A percentile compares a stretch with the other conserved stretches of the same genome.
These are phyloP conservation scores for Vanrija pseudolonga DNA, from an alignment of 1,284 basidiomycete genomes.

Conservation along the genomic window DNA sequence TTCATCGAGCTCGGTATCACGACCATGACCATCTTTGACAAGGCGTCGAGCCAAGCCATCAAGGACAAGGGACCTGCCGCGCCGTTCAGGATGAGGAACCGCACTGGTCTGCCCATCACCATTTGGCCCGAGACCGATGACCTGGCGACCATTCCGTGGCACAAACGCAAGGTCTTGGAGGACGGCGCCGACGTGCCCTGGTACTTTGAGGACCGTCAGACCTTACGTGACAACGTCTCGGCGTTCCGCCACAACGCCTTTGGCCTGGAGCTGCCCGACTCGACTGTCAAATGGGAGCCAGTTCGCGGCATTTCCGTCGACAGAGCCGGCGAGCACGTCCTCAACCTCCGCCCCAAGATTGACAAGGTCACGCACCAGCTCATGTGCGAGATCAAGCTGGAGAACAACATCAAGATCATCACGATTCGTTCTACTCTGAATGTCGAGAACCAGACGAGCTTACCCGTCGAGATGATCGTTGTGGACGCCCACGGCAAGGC, in stretches of 20 bases:
- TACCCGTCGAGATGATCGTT: slow-evolving; percentile 88
- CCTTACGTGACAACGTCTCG: slow-evolving; percentile 85
- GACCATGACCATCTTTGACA: slow-evolving; percentile 66
- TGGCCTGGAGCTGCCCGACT: slow-evolving; percentile 76
- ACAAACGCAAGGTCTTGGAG: slow-evolving; percentile 47
- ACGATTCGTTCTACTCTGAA: slow-evolving; percentile 92
- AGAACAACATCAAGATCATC: slow-evolving; percentile 92
- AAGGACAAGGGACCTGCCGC: slow-evolving; percentile 81
- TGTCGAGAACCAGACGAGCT: slow-evolving; percentile 86
- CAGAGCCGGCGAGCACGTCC: slow-evolving; percentile 87
- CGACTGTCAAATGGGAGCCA: slow-evolving; percentile 73
- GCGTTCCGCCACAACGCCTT: slow-evolving; percentile 76
- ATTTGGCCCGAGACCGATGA: slow-evolving; percentile 68
- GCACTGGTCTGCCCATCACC: slow-evolving; percentile 76
- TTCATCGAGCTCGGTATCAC: slow-evolving; percentile 84
- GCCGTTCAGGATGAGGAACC: slow-evolving; percentile 88
- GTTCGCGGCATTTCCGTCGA: slow-evolving; percentile 88
- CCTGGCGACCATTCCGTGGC: slow-evolving; percentile 11
- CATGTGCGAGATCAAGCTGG: slow-evolving; percentile 83
- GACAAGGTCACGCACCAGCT: slow-evolving; percentile 76
- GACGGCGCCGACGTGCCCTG: slow-evolving; percentile 83
- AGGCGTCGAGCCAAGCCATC: slow-evolving; percentile 68
- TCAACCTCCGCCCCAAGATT: slow-evolving; percentile 74
- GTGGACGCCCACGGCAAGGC: slow-evolving; percentile 82
- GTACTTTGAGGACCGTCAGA: slow-evolving; percentile 96